These are phyloP conservation scores for Ceratobasidium papillatum DNA, from an alignment of 1,284 basidiomycete species.

Conservation along the genomic window DNA sequence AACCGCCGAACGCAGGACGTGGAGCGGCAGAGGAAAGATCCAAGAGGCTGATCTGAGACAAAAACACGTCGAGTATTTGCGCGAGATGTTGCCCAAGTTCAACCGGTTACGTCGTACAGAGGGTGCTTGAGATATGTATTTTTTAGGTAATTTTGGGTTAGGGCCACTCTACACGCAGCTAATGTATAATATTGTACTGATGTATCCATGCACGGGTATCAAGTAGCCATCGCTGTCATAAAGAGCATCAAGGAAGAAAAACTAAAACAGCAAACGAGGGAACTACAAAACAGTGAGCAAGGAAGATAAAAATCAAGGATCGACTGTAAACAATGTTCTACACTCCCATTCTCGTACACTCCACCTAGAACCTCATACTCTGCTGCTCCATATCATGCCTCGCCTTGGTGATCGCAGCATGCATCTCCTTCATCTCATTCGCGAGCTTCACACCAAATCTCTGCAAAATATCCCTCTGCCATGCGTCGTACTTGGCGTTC, in stretches of 20 bases:
- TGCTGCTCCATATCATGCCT: conserved; percentile 93
- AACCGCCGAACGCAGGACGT: conserved; percentile 73
- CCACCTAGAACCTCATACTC: conserved; percentile 40
- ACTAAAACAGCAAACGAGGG: conserved; percentile 39
- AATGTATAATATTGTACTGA: conserved; percentile 41
- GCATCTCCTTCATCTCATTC: conserved; percentile 95
- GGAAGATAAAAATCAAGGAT: conserved; percentile 16
- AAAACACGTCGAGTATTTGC: conserved; percentile 90
- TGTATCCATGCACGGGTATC: conserved; percentile 40
- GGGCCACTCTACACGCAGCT: conserved; percentile 26
- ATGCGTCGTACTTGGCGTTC: conserved; percentile 97
- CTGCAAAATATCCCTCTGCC: conserved; percentile 94
- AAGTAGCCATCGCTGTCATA: conserved; percentile 40
- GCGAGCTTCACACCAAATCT: conserved; percentile 93
- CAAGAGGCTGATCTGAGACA: conserved; percentile 84
- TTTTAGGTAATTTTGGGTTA: neutral
- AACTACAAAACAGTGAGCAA: conserved; percentile 39
- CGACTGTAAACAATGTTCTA: conserved; percentile 14
- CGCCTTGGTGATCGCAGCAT: conserved; percentile 90
- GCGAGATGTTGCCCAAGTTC: conserved; percentile 90
- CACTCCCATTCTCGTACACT: neutral
- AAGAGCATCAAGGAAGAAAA: conserved; percentile 27
- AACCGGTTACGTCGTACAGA: conserved; percentile 74
- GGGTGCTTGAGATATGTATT: neutral
- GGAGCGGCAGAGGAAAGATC: conserved; percentile 85